These are phyloP conservation scores for Xylaria flabelliformis DNA, from an alignment of 495 filamentous ascomycete genomes.

Conservation along the genomic window DNA sequence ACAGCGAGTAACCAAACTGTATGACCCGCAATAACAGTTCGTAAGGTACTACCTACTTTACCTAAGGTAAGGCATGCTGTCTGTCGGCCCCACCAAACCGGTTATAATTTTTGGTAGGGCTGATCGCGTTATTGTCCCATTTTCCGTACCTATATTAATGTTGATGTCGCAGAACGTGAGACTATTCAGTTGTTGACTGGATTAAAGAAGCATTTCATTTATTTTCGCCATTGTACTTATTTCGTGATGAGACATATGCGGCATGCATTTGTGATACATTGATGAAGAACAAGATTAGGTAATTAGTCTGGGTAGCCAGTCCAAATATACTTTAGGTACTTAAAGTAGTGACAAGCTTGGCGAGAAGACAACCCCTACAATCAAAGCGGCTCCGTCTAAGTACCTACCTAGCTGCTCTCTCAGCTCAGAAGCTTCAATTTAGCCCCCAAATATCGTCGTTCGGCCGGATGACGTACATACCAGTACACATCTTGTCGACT, in stretches of 20 bases:
- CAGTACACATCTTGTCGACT: neutral
- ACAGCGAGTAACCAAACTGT: neutral
- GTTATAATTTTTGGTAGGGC: neutral
- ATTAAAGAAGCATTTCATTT: neutral
- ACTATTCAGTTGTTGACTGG: neutral
- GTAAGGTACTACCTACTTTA: too few relatives aligned
- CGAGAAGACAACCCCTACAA: neutral
- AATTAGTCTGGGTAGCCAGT: neutral
- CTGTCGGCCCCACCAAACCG: conserved; percentile 8
- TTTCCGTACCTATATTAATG: neutral
- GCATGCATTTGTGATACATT: neutral
- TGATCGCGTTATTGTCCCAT: neutral
- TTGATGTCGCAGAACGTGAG: neutral
- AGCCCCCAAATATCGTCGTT: conserved; percentile 5
- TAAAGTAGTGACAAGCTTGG: neutral
- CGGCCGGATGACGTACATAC: conserved; percentile 10
- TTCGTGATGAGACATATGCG: neutral
- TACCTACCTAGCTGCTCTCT: neutral
- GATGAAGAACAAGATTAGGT: neutral
- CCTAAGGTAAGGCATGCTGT: neutral
- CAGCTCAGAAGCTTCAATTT: conserved; percentile 1
- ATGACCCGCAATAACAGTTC: neutral
- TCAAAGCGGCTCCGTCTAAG: neutral
- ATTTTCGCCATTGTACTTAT: neutral
- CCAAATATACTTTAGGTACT: neutral